phyloP scores from a whole-genome alignment of 805 yeast genomes.

The Cyberlindnera sargentensis region DNA sequence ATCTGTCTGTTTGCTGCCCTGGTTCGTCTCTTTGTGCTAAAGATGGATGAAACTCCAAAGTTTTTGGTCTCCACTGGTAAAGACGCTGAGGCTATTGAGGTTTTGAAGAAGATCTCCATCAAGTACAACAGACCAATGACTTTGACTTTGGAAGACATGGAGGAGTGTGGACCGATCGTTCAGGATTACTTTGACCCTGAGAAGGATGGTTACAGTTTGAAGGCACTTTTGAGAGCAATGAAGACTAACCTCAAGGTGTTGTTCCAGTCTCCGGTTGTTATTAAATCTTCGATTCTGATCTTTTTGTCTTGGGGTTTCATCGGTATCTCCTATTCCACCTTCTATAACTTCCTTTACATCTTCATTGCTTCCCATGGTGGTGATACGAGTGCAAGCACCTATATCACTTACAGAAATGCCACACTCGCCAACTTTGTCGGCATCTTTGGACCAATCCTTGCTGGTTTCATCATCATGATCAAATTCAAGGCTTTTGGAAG shows the following conservation, averaged over 20 bases:
- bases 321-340: slow-evolving; percentile 47
- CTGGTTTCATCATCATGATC: slow-evolving; percentile 27
- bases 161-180: slow-evolving; percentile 36
- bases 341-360: slow-evolving; percentile 45
- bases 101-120: slow-evolving; percentile 37
- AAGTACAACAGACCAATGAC: slow-evolving; percentile 35
- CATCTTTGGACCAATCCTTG: slow-evolving; percentile 43
- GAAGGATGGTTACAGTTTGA: slow-evolving; percentile 14
- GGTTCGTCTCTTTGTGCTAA: slow-evolving; percentile 36
- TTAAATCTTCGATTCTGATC: slow-evolving; percentile 36
- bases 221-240: slow-evolving; percentile 18
- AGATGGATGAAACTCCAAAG: slow-evolving; percentile 47
- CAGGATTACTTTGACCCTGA: slow-evolving; percentile 20
- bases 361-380: slow-evolving; percentile 45
- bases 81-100: slow-evolving; percentile 41
- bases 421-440: slow-evolving; percentile 38
- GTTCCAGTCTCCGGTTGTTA: slow-evolving; percentile 35
- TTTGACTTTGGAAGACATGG: slow-evolving; percentile 40
- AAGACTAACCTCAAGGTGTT: slow-evolving; percentile 35
- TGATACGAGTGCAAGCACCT: slow-evolving; percentile 33
- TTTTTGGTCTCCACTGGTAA: slow-evolving; percentile 42
- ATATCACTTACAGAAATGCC: slow-evolving; percentile 40
- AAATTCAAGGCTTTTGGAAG: slow-evolving; percentile 10
- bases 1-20: slow-evolving; percentile 41
- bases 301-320: slow-evolving; percentile 45